A percentile compares a stretch with the other conserved stretches of the same genome.
Conservation (phyloP, 371 early-diverging fungal species). For the Quaeritorhiza haematococci region DNA sequence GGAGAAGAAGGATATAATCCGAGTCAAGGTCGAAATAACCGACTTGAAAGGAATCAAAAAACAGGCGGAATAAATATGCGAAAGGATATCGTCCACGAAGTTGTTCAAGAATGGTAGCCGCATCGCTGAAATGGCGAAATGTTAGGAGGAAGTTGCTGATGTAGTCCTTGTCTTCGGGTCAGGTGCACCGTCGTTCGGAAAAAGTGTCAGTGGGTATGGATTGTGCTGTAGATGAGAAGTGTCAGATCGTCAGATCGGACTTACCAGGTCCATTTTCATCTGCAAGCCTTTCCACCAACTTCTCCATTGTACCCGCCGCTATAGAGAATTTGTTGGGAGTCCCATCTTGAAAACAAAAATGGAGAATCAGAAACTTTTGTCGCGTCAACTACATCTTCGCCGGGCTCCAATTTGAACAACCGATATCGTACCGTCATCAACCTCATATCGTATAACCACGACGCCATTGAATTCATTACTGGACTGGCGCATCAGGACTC, state of each 20-base stretch:
- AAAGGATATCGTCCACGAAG: background rate
- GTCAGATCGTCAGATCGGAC: too few relatives aligned
- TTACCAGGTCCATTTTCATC: slow-evolving; percentile 21
- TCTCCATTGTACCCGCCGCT: slow-evolving; percentile 15
- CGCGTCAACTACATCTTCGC: background rate
- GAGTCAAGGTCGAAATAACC: background rate
- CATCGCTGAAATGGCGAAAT: slow-evolving; percentile 10
- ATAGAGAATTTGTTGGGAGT: too few relatives aligned
- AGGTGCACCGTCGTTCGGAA: background rate
- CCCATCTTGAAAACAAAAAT: too few relatives aligned
- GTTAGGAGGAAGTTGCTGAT: slow-evolving; percentile 10
- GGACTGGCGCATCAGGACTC: background rate
- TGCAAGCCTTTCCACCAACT: slow-evolving; percentile 21
- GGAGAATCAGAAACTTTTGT: background rate
- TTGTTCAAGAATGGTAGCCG: slow-evolving; percentile 1
- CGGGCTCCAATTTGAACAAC: background rate
- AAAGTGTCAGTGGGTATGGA: background rate
- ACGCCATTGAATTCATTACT: background rate
- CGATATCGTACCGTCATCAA: background rate
- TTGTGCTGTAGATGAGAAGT: too few relatives aligned
- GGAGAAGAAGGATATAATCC: too few relatives aligned
- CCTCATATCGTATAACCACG: slow-evolving; percentile 1
- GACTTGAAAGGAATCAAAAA: slow-evolving; percentile 3
- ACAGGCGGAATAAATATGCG: background rate
- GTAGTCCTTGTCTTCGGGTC: slow-evolving; percentile 12